Evolutionary conservation across 177 flowering plant genomes (phyloP).

Genomic region (Tripterygium wilfordii): DNA sequence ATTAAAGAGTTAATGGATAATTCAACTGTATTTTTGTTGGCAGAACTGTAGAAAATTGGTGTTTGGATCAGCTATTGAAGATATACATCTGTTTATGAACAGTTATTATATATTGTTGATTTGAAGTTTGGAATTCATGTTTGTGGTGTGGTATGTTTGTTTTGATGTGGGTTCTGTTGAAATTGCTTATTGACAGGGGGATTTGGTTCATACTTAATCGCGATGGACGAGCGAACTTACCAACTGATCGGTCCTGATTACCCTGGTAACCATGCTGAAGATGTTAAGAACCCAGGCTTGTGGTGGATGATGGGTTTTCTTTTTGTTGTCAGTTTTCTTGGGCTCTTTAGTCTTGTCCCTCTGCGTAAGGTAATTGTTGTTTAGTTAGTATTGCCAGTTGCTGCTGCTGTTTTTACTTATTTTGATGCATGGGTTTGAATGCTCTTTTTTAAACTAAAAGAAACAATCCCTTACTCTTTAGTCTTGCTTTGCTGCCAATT

Average conservation of each 20-base stretch:
- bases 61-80: no score
- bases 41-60: no score
- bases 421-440: no score
- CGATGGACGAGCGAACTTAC: slow-evolving; percentile 85
- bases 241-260: slow-evolving; percentile 74
- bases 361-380: slow-evolving; percentile 75
- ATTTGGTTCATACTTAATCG: slow-evolving; percentile 81
- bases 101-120: no score
- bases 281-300: slow-evolving; percentile 77
- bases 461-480: no score
- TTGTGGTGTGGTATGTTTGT: neutral
- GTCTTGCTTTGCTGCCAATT: no score
- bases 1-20: no score
- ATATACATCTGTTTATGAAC: no score
- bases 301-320: slow-evolving; percentile 93
- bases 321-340: slow-evolving; percentile 92
- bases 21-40: no score
- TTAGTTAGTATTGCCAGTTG: neutral
- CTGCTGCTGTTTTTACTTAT: neutral
- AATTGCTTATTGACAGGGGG: slow-evolving; percentile 64
- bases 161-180: neutral
- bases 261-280: slow-evolving; percentile 82
- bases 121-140: neutral
- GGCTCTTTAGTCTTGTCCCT: slow-evolving; percentile 87
- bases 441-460: no score